Evolutionary conservation across 345 rosid genomes (phyloP), one percentile per base, ranked within the genome.

Genomic region (Populus tremula): DNA sequence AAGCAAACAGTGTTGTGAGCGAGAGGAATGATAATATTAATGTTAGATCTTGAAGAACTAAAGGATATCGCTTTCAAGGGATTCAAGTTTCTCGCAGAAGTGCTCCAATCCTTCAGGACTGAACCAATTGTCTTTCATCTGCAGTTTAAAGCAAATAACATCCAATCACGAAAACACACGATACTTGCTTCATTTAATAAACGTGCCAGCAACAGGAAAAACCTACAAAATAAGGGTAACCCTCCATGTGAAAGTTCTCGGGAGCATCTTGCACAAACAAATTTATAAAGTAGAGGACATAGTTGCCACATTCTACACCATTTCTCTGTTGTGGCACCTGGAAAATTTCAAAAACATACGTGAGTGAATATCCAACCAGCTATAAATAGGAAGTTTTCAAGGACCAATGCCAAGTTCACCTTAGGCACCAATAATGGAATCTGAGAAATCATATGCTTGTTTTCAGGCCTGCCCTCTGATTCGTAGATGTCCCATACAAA

Each of bases 261-360:
- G 90, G 87, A 70, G 92, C 93, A 29, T 76, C 78, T 79, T 87
- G 53, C 62, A 90, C 85, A 39, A 92, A 92, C 84, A 89, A 81
- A 53, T 88, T 86, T 33, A 90, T 88, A 83, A 79, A 92, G 85
- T 90, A 88, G 67, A 92, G 91, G 69, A 92, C 97, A 83, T 82
- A 92, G 72, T 77, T 87, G 65, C 94, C 97, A 77, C 97, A 92
- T 77, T 90, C 94, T 31, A 74, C 88, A 68, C 67, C 88, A 72
- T 90, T 83, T 77, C 87, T 86, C 79, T 92, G 97, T 64, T 89
- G 97, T 8, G 93, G 93, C 64, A 90, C 97, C 97, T 92, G 67
- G 29, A 62, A 35, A 70, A 50, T 23, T 8, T 8, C 56, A 53
- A 49, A 25, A 33, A 14, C 13, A 21, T 18, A 5, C 5, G 25